Evolutionary conservation across 192 early-diverging fungal species (phyloP).

Genomic region (Entophlyctis luteolus): DNA sequence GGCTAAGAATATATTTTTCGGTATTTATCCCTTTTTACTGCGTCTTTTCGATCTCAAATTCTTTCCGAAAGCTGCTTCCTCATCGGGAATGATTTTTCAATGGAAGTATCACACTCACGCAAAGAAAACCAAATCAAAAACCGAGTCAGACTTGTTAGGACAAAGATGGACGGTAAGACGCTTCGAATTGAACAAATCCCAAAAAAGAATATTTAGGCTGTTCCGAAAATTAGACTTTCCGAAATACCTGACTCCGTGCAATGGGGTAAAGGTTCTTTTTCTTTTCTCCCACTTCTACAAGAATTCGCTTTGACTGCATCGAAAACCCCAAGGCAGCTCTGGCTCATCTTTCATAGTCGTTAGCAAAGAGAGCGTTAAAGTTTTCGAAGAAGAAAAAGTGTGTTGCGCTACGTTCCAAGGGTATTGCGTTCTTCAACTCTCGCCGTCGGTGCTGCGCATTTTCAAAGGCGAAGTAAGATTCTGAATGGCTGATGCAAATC

Average conservation of each 20-base stretch:
- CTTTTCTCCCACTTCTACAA: too few species aligned
- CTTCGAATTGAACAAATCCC: not conserved
- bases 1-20: conserved; percentile 9
- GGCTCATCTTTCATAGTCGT: conserved; percentile 8
- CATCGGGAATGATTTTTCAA: not conserved
- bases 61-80: not conserved
- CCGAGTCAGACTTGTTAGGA: conserved; percentile 2
- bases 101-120: conserved; percentile 8
- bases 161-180: conserved; percentile 27
- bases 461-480: conserved; percentile 20
- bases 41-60: too few species aligned
- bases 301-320: not conserved
- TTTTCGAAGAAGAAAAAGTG: conserved; percentile 23
- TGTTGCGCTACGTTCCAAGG: conserved; percentile 20
- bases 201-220: not conserved
- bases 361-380: conserved; percentile 4
- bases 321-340: not conserved
- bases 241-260: not conserved
- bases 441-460: conserved; percentile 14
- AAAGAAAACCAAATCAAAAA: not conserved
- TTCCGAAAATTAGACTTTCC: not conserved
- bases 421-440: conserved; percentile 6
- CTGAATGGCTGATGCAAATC: not conserved
- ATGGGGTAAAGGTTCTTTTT: too few species aligned
- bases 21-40: not conserved